Evolutionary conservation across 169 alveolate genomes (phyloP).

Genomic region (Cryptosporidium tyzzeri): DNA sequence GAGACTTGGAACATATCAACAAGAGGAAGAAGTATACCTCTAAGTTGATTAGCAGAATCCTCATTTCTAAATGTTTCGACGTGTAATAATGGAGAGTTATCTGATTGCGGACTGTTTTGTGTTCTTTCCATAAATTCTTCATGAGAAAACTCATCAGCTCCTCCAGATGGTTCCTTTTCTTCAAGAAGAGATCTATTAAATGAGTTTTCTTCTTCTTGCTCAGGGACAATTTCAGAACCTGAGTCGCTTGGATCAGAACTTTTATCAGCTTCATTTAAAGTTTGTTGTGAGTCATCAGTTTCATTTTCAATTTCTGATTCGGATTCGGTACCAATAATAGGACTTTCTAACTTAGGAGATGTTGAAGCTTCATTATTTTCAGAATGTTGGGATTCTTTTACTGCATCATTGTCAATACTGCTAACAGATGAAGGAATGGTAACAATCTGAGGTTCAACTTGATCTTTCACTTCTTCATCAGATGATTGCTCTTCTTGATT

Average conservation of each 20-base stretch:
- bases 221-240: background rate
- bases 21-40: slow-evolving; percentile 64
- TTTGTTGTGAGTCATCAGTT: background rate
- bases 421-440: background rate
- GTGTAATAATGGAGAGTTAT: background rate
- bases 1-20: slow-evolving; percentile 40
- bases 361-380: slow-evolving; percentile 4
- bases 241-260: background rate
- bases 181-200: background rate
- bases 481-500: background rate
- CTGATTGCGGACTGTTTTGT: background rate
- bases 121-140: background rate
- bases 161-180: background rate
- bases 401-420: background rate
- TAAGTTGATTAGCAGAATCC: slow-evolving; percentile 13
- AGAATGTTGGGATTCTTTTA: background rate
- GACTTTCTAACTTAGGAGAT: slow-evolving; percentile 12
- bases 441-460: background rate
- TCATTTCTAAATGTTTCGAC: background rate
- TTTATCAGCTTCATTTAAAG: background rate
- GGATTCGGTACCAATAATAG: slow-evolving; percentile 2
- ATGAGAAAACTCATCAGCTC: background rate
- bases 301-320: background rate
- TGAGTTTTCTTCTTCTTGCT: background rate
- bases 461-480: background rate